Evolutionary conservation across 139 green algal genomes (phyloP).

Genomic region (Chlorella sp.): DNA sequence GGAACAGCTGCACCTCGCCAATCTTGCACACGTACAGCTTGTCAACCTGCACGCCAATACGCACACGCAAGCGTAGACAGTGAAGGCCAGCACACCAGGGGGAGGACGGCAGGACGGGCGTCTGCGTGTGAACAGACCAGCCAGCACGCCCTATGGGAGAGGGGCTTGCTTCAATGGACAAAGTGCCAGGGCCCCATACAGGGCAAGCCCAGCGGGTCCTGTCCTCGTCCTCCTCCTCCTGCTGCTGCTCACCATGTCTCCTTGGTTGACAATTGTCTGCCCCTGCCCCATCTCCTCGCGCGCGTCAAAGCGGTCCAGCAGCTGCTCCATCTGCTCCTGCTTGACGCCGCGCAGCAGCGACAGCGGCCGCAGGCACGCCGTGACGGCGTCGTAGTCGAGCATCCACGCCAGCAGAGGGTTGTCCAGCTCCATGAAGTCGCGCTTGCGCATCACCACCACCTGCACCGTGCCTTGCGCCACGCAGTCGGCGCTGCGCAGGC

Average conservation of each 20-base stretch:
- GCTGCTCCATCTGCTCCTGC: constrained; percentile 58
- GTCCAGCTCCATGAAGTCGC: constrained; percentile 69
- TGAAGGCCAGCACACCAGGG: too few species aligned
- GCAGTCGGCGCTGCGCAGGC: constrained; percentile 63
- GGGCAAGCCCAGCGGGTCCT: too few species aligned
- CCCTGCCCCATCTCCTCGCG: constrained; percentile 45
- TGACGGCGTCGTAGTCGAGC: constrained; percentile 67
- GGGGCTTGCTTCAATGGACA: too few species aligned
- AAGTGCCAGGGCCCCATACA: too few species aligned
- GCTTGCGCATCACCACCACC: constrained; percentile 65
- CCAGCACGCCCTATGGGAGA: too few species aligned
- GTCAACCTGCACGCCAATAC: constrained; percentile 32
- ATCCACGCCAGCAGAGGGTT: constrained; percentile 74
- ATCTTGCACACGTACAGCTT: constrained; percentile 61
- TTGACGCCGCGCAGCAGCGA: constrained; percentile 42
- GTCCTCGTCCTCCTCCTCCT: too few species aligned
- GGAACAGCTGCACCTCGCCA: constrained; percentile 42
- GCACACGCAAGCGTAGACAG: too few species aligned
- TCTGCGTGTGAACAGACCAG: too few species aligned
- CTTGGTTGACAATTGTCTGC: constrained; percentile 38
- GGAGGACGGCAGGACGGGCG: too few species aligned
- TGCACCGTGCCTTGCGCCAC: constrained; percentile 57
- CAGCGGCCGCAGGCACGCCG: constrained; percentile 20
- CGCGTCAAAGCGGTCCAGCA: constrained; percentile 59
- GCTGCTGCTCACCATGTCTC: constrained; percentile 43